Percentiles rank a stretch among this genome's conserved stretches.
Evolutionary conservation across 768 basidiomycete genomes (phyloP).

Genomic region (Trametes elegans): DNA sequence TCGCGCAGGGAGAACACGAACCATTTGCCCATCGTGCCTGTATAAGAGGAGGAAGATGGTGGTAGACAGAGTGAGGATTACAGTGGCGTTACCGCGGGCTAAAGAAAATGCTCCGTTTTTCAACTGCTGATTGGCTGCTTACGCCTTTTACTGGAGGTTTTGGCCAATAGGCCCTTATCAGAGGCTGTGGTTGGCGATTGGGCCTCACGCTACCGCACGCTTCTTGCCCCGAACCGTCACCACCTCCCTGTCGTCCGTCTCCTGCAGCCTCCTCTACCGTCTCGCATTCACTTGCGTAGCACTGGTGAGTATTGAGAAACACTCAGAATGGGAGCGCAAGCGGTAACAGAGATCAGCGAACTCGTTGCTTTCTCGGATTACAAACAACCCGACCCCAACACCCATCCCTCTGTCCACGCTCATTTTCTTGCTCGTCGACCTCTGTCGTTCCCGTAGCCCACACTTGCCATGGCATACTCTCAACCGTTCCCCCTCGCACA

Average conservation of each 20-base stretch:
- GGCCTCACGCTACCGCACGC: background rate
- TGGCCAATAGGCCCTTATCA: background rate
- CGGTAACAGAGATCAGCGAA: background rate
- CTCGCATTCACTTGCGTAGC: constrained; percentile 5
- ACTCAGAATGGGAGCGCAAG: background rate
- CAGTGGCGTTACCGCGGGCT: constrained; percentile 7
- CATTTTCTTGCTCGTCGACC: constrained; percentile 9
- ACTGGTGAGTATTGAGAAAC: constrained; percentile 15
- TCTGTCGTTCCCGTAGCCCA: constrained; percentile 21
- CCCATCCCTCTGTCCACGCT: background rate
- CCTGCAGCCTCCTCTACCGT: background rate
- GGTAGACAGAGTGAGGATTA: background rate
- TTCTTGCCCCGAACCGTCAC: constrained; percentile 16
- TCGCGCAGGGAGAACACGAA: constrained; percentile 30
- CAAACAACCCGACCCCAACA: background rate
- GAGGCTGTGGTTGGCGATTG: background rate
- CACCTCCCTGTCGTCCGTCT: constrained; percentile 2
- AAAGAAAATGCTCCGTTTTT: background rate
- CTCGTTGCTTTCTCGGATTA: background rate
- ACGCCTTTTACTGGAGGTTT: constrained; percentile 4
- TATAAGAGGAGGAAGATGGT: constrained; percentile 2
- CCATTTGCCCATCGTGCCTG: constrained; percentile 72
- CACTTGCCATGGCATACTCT: constrained; percentile 56
- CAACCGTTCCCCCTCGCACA: constrained; percentile 80
- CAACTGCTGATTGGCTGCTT: constrained; percentile 7